A percentile compares a stretch with the other conserved stretches of the same genome.
Evolutionary conservation across 78 protist genomes (phyloP).

Genomic region (Planoprotostelium fungivorum): DNA sequence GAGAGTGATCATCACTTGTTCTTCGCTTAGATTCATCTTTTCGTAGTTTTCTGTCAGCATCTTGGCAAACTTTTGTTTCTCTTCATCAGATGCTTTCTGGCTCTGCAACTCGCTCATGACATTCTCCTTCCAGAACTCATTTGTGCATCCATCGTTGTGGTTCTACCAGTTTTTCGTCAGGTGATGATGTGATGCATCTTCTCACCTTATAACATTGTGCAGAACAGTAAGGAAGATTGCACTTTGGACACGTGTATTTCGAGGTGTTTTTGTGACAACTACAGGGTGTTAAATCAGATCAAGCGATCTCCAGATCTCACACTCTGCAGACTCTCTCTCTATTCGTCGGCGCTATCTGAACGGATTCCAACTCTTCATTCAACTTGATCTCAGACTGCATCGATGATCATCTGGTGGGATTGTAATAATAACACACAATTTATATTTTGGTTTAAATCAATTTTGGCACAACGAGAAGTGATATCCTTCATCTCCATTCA

Average conservation of each 20-base stretch:
- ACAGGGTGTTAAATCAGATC: neutral
- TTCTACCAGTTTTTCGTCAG: neutral
- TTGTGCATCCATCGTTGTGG: neutral
- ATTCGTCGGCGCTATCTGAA: neutral
- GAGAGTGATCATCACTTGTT: too few species aligned
- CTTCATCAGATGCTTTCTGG: neutral
- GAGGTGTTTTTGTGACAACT: neutral
- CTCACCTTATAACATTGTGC: neutral
- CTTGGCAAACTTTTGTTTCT: neutral
- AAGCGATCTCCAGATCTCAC: neutral
- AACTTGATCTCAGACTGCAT: neutral
- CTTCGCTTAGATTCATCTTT: neutral
- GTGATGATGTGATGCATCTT: neutral
- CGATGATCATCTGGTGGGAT: too few species aligned
- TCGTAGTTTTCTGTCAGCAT: neutral
- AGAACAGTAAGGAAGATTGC: neutral
- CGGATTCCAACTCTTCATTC: neutral
- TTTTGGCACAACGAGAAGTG: too few species aligned
- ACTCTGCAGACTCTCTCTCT: neutral
- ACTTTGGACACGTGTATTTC: neutral
- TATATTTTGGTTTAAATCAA: too few species aligned
- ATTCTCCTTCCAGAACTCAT: neutral
- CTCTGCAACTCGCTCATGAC: neutral
- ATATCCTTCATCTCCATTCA: too few species aligned
- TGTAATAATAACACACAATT: too few species aligned